Evolutionary conservation across 1,284 basidiomycete species (phyloP), one percentile per base, ranked within the genome.

Genomic region (Schizophyllum commune): DNA sequence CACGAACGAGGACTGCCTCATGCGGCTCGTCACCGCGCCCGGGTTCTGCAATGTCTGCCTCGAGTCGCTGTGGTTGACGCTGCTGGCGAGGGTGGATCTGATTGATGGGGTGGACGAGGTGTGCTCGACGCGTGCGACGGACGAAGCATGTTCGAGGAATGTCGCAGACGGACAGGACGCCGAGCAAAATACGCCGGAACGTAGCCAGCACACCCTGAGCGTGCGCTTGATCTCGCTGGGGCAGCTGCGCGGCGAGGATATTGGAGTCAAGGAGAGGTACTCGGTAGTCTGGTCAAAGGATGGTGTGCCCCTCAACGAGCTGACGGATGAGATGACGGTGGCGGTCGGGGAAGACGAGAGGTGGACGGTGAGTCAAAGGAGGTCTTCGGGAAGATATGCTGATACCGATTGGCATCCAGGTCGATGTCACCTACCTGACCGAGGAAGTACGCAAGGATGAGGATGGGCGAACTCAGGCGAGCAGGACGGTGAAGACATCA

Each of bases 1-100:
- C 47, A 93, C 91, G 2, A 92, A 93, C 67, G 88, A 92, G 67
- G 88, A 85, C 68, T 94, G 92, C 69, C 81, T 94, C 59, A 94
- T 94, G 92, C 85, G 92, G 33, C 77, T 79, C 56, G 86, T 92
- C 56, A 86, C 80, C 39, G 78, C 79, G 0, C 83, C 85, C 67
- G 83, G 85, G 67, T 91, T 93, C 71, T 93, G 91, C 74, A 82
- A 79, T 60, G 86, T 86, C 56, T 94, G 92, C 71, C 71, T 82
- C 11, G 88, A 92, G 65, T 88, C 80, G 1, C 82, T 93, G 52
- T 91, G 89, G 86, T 72, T 83, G 56, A 77, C 82, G 9, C 80
- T 91, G 17, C 76, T 90, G 6, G 70, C 71, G 52, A 79, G 80
- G 52, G 73, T 91, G 58, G 77, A 76, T 66, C 79, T 89, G 65